Percentiles rank a stretch among this genome's conserved stretches.
Evolutionary conservation across 192 early-diverging fungal species (phyloP).

Genomic region (Funneliformis mosseae): DNA sequence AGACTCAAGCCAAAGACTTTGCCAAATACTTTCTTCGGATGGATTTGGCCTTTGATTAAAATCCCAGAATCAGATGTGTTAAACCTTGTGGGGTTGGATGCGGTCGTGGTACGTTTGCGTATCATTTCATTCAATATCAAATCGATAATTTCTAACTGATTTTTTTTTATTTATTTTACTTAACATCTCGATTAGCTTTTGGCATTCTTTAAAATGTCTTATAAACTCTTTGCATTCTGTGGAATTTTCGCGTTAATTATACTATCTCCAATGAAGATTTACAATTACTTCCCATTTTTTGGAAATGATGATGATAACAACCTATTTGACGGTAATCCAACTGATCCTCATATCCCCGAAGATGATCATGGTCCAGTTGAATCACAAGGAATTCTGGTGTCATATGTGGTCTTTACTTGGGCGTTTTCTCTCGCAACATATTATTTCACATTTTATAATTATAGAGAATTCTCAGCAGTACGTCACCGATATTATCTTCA

Average conservation of each 20-base stretch:
- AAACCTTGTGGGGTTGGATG: conserved; percentile 59
- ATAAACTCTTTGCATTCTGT: conserved; percentile 54
- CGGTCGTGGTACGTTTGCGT: conserved; percentile 48
- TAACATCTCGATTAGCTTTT: conserved; percentile 48
- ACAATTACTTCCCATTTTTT: neutral
- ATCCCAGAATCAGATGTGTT: conserved; percentile 49
- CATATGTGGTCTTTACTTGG: conserved; percentile 52
- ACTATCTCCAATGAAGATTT: conserved; percentile 49
- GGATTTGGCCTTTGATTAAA: conserved; percentile 51
- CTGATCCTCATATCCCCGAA: neutral
- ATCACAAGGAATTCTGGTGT: neutral
- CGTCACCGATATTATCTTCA: conserved; percentile 49
- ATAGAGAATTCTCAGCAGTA: conserved; percentile 51
- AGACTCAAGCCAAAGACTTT: conserved; percentile 52
- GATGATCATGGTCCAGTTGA: neutral
- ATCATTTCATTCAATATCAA: neutral
- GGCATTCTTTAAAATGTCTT: conserved; percentile 52
- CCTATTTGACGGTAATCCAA: neutral
- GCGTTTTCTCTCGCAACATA: conserved; percentile 52
- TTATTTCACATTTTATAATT: conserved; percentile 55
- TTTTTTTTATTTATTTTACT: too few relatives aligned
- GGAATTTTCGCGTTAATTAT: conserved; percentile 51
- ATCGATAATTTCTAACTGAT: neutral
- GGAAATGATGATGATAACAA: neutral
- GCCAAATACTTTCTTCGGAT: conserved; percentile 51